Base-by-base conservation (phyloP, 805 yeast genomes). In the Ogataea salicorniae region DNA sequence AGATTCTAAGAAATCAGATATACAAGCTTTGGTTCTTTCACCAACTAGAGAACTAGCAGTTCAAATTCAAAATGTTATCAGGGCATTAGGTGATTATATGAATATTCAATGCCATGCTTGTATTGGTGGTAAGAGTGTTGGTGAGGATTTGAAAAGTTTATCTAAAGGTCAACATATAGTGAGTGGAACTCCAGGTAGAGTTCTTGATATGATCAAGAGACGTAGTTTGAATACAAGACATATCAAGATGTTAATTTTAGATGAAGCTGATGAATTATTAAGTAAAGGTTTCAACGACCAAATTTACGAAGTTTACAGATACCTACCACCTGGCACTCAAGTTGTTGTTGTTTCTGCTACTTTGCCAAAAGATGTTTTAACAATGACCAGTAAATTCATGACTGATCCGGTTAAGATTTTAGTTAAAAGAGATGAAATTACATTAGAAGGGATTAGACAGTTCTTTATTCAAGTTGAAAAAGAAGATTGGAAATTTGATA, bases 131-230 rank as follows among this genome's bases (percentile, higher is more conserved):
- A 92, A 95, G 53, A 80, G 88, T 51, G 79, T 89, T 68, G 82
- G 83, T 52, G 94, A 90, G 56, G 99, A 94, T 74, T 77, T 87
- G 56, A 86, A 83, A 68, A 89, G 87, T 57, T 80, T 94, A 67
- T 77, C 79, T 62, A 80, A 80, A 55, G 96, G 95, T 58, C 95
- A 87, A 56, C 97, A 92, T 74, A 79, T 92, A 50, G 95, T 94
- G 49, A 92, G 90, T 62, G 99, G 98, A 67, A 94, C 99, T 50
- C 99, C 99, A 60, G 99, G 99, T 65, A 83, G 99, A 75, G 97
- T 94, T 55, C 80, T 76, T 63, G 98, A 94, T 71, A 89, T 94
- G 92, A 91, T 94, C 66, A 87, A 87, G 72, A 82, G 97, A 69
- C 79, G 96, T 63, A 77, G 75, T 72, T 82, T 94, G 71, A 82